A percentile compares a stretch with the other conserved stretches of the same genome.
Conservation (phyloP, 768 basidiomycete species). For the Daedaleopsis nitida region DNA sequence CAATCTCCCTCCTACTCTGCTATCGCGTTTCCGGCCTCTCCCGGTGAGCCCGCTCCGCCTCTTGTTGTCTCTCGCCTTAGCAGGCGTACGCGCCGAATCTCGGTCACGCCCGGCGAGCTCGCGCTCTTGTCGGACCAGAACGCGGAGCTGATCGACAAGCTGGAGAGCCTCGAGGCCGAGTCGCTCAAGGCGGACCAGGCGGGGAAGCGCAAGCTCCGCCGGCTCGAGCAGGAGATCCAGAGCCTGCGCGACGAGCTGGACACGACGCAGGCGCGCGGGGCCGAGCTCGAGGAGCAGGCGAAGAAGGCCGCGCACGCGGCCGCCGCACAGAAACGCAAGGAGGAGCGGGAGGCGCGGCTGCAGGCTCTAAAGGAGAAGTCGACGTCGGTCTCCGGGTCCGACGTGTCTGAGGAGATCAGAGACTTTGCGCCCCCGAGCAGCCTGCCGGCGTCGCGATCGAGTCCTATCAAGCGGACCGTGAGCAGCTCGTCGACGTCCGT, state of each 20-base stretch:
- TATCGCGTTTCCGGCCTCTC: conserved; percentile 11
- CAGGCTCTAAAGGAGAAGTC: conserved; percentile 47
- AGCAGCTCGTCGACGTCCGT: neutral
- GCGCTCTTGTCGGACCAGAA: conserved; percentile 81
- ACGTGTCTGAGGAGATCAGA: conserved; percentile 16
- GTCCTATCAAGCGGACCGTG: conserved; percentile 9
- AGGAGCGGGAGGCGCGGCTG: conserved; percentile 52
- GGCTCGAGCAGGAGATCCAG: conserved; percentile 81
- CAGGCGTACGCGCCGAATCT: conserved; percentile 44
- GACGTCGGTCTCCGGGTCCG: conserved; percentile 6
- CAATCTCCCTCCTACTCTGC: conserved; percentile 9
- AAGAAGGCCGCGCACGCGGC: conserved; percentile 37
- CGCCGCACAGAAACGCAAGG: conserved; percentile 36
- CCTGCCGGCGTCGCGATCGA: conserved; percentile 10
- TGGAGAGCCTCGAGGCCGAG: conserved; percentile 76
- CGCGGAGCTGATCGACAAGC: conserved; percentile 71
- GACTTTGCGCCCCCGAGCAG: conserved; percentile 31
- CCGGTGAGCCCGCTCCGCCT: conserved; percentile 4
- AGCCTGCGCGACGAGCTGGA: conserved; percentile 76
- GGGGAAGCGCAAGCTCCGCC: conserved; percentile 68
- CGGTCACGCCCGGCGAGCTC: conserved; percentile 69
- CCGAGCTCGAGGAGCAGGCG: conserved; percentile 70
- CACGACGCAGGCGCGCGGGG: conserved; percentile 67
- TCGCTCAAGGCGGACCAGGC: conserved; percentile 63
- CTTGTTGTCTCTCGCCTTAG: conserved; percentile 13